phyloP scores from a whole-genome alignment of 176 grass and related monocot species.

The Zea mays region DNA sequence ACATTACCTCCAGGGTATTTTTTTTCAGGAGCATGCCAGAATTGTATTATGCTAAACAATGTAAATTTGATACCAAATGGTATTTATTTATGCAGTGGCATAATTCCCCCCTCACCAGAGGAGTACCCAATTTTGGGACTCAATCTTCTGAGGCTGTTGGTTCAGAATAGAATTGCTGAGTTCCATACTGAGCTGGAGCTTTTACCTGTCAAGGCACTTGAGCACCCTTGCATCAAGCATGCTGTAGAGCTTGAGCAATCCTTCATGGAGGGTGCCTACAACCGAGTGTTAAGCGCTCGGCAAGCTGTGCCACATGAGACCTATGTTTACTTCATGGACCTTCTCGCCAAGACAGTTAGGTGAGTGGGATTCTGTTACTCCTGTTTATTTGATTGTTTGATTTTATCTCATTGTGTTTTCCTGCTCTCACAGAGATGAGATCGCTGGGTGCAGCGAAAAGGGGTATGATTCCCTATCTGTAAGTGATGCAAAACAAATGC shows the following conservation, averaged over 20 bases:
- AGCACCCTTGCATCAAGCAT: constrained; percentile 76
- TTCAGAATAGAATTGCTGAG: constrained; percentile 99
- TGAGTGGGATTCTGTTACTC: constrained; percentile 37
- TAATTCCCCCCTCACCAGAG: constrained; percentile 68
- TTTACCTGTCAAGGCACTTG: constrained; percentile 58
- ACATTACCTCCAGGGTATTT: background rate
- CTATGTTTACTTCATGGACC: constrained; percentile 96
- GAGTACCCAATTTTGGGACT: constrained; percentile 80
- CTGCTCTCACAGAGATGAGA: constrained; percentile 70
- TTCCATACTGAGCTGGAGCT: constrained; percentile 95
- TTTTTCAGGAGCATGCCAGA: background rate
- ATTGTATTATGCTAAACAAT: constrained; percentile 4
- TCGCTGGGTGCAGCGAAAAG: constrained; percentile 92
- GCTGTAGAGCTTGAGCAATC: constrained; percentile 81
- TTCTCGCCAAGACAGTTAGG: constrained; percentile 96
- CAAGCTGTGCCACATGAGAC: constrained; percentile 73
- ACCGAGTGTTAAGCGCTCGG: constrained; percentile 69
- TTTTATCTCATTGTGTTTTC: background rate
- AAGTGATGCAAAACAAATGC: constrained; percentile 81
- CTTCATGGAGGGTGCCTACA: constrained; percentile 90
- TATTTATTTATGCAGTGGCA: constrained; percentile 56
- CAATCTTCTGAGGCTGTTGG: constrained; percentile 77
- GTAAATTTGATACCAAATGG: constrained; percentile 13
- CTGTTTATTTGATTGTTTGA: constrained; percentile 16
- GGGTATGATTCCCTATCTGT: constrained; percentile 86